These are phyloP conservation scores for Lumnitzera littorea DNA, from an alignment of 345 rosid genomes.

Conservation along the genomic window DNA sequence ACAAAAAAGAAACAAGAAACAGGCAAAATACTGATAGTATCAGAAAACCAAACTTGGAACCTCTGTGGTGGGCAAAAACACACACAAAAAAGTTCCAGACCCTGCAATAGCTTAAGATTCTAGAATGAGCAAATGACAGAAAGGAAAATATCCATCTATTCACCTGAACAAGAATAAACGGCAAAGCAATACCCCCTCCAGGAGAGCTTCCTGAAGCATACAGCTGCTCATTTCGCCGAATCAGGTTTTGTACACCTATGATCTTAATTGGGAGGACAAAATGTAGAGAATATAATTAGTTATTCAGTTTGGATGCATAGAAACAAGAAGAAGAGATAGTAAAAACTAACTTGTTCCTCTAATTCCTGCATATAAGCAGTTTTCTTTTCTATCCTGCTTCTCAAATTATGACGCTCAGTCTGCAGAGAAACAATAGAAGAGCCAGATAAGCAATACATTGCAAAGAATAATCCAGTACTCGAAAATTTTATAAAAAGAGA, in stretches of 20 bases:
- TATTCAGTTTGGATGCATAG: conserved; percentile 2
- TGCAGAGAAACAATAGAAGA: conserved; percentile 20
- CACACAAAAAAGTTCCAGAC: neutral
- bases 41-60: too few species aligned
- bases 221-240: conserved; percentile 72
- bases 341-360: conserved; percentile 81
- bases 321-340: conserved; percentile 1
- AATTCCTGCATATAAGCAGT: conserved; percentile 77
- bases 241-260: conserved; percentile 81
- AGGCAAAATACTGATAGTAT: too few species aligned
- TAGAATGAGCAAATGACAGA: neutral
- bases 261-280: conserved; percentile 30
- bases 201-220: conserved; percentile 79
- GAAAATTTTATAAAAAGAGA: conserved; percentile 3
- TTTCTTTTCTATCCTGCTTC: conserved; percentile 85
- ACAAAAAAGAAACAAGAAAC: too few species aligned
- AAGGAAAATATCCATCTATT: conserved; percentile 10
- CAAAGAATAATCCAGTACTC: neutral
- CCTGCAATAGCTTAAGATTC: neutral
- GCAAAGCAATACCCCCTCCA: conserved; percentile 84
- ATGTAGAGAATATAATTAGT: neutral
- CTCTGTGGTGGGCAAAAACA: too few species aligned
- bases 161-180: conserved; percentile 98
- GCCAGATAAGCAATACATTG: conserved; percentile 7
- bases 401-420: conserved; percentile 63